Evolutionary conservation across 805 yeast species (phyloP), one percentile per base, ranked within the genome.

Genomic region (Hemisphaericaspora nanyangensis): DNA sequence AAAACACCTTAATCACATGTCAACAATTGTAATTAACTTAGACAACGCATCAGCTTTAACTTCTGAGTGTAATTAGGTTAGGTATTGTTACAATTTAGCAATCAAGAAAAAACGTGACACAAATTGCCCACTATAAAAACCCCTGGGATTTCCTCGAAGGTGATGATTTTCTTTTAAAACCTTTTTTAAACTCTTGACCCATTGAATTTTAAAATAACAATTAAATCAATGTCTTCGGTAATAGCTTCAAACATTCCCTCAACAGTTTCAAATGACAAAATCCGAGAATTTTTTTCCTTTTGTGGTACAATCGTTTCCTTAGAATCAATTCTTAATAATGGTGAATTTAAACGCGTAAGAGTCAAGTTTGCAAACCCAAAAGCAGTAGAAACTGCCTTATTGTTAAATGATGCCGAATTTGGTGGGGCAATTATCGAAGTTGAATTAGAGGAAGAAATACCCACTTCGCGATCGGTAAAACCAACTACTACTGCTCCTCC

Each of bases 351-450:
- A 42, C 46, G 67, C 8, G 77, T 70, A 41, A 65, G 65, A 41
- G 77, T 85, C 26, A 65, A 54, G 32, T 85, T 85, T 58, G 76
- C 67, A 37, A 70, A 70, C 45, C 60, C 74, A 5, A 70, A 74
- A 43, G 95, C 93, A 2, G 73, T 82, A 31, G 69, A 77, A 25
- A 84, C 91, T 10, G 93, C 95, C 0, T 56, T 82, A 11, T 65
- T 85, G 38, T 65, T 85, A 39, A 76, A 82, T 46, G 89, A 85
- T 32, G 89, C 91, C 3, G 86, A 82, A 56, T 70, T 85, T 33
- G 85, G 77, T 29, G 81, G 82, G 8, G 56, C 61, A 33, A 64
- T 72, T 8, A 79, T 85, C 31, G 55, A 61, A 25, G 82, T 83
- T 48, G 63, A 43, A 46, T 29, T 29, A 6, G 26, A 8, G 8